phyloP scores from a whole-genome alignment of 2,329 filamentous ascomycete species.

The Kalmusia sp. region DNA sequence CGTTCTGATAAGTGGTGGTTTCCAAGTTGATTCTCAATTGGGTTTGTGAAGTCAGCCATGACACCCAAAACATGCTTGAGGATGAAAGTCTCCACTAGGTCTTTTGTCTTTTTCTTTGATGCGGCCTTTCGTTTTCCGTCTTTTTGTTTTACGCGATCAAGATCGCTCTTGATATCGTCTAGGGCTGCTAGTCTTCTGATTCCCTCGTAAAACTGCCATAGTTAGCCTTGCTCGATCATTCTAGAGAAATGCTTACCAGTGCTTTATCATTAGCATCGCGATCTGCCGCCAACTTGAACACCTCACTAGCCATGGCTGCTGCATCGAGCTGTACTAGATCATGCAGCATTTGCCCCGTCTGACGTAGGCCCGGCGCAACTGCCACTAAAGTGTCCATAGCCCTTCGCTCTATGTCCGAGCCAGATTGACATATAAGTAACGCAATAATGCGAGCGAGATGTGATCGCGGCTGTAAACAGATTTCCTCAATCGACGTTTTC shows the following conservation, averaged over 20 bases:
- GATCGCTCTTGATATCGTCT: constrained; percentile 32
- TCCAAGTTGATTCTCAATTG: constrained; percentile 71
- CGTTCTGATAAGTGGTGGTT: constrained; percentile 71
- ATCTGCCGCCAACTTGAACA: constrained; percentile 81
- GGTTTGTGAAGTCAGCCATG: constrained; percentile 80
- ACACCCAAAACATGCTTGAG: constrained; percentile 85
- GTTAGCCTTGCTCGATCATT: constrained; percentile 1
- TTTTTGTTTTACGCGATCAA: constrained; percentile 49
- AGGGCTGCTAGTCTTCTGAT: constrained; percentile 56
- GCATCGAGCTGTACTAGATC: constrained; percentile 78
- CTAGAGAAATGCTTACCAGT: constrained; percentile 58
- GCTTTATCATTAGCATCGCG: constrained; percentile 61
- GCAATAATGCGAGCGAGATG: constrained; percentile 67
- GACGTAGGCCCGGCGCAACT: constrained; percentile 74
- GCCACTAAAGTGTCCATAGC: constrained; percentile 73
- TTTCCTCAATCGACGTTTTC: constrained; percentile 63
- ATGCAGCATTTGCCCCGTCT: constrained; percentile 64
- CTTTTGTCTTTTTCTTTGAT: constrained; percentile 58
- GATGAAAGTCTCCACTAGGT: constrained; percentile 72
- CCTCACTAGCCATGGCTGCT: constrained; percentile 76
- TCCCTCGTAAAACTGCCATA: constrained; percentile 54
- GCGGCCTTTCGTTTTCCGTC: constrained; percentile 52
- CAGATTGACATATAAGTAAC: constrained; percentile 64
- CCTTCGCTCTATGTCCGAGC: constrained; percentile 70
- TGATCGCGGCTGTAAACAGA: constrained; percentile 63